Evolutionary conservation across 495 filamentous ascomycete genomes (phyloP), one percentile per base, ranked within the genome.

Genomic region (Cenococcum geophilum): DNA sequence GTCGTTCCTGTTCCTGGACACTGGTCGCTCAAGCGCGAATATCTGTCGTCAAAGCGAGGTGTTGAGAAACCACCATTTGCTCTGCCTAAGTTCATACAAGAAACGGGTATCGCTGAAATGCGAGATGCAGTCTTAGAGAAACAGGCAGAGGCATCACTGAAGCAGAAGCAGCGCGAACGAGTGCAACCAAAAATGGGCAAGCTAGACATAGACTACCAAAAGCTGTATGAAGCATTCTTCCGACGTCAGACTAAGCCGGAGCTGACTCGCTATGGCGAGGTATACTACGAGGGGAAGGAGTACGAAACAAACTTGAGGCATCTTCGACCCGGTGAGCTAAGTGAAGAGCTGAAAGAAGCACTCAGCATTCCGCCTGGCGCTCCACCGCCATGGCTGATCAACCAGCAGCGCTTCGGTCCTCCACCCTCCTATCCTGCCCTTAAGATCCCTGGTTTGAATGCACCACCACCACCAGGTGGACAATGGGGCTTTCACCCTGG

Each of bases 201-300:
- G 69, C 78, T 98, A 53, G 93, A 98, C 68, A 96, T 98, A 61
- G 95, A 98, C 74, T 98, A 97, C 72, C 89, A 95, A 70, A 96
- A 93, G 71, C 82, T 97, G 27, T 96, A 97, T 72, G 93, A 97
- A 71, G 93, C 93, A 6, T 98, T 98, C 76, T 98, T 97, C 78
- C 82, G 91, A 25, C 95, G 93, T 69, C 93, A 98, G 73, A 95
- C 89, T 37, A 98, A 98, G 70, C 93, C 93, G 1, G 86, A 91
- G 63, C 75, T 98, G 54, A 97, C 93, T 45, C 83, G 91, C 20
- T 97, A 95, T 68, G 93, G 93, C 27, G 93, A 98, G 73, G 91
- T 97, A 18, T 98, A 98, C 74, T 97, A 96, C 70, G 93, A 98
- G 69, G 93, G 93, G 66, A 98, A 98, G 71, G 93, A 98, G 74